Base-by-base conservation (phyloP, 208 protist species). In the Trypanosoma boissoni region DNA sequence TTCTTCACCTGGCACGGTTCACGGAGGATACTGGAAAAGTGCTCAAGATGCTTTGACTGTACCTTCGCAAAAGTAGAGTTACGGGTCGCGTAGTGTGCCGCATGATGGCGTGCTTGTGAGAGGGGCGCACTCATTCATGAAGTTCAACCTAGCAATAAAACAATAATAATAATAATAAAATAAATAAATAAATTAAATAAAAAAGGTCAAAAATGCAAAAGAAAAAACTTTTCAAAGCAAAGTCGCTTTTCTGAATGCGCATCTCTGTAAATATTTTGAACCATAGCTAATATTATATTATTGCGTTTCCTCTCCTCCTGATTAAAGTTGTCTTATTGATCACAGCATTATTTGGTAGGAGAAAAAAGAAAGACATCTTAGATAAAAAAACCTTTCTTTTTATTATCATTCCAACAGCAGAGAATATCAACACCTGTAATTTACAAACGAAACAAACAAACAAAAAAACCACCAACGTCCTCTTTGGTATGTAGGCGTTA, bases 41-140 rank as follows among this genome's bases (percentile, higher is more conserved):
- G 68, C 23, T 72, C 52, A 26, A 89, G 69, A 37, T 89, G 78
- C 31, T 62, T 70, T 5, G 59, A 16, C 0, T 72, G 76, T 10
- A 76, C 57, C 48, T 78, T 79, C 41, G 76, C 65, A 36, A 85
- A 89, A 48, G 32, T 54, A 10, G 66, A 2, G 60, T 64, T 86
- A 61, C 82, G 82, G 7, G 62, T 63, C 8, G 82, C 82, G 62
- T 89, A 89, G 57, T 89, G 76, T 24, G 61, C n/a, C 6, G 82
- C 82, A 23, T 78, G 76, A 39, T 83, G 69, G 8, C 72, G 55
- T 1, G 78, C 65, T 10, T 27, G 69, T 69, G 37, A 74, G 44
- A 42, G 62, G 46, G n/a, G n/a, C n/a, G 8, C 23, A 3, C 63
- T 73, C 79, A 31, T 32, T 34, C 32, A 46, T 50, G 10, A 23